These are phyloP conservation scores for Glycine latifolia DNA, from an alignment of 306 rosid species.

Conservation along the genomic window DNA sequence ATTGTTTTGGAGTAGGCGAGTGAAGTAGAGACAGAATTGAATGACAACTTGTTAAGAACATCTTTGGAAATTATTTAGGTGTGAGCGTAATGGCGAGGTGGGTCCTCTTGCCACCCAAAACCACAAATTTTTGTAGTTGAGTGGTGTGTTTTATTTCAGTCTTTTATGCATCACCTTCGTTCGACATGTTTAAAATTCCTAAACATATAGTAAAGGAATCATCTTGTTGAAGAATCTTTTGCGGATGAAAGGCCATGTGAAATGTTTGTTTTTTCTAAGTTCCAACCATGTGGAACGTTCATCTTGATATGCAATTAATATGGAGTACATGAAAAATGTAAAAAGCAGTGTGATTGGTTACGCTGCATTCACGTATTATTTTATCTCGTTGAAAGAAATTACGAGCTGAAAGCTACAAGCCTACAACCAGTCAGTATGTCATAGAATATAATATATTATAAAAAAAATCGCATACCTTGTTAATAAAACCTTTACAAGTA, in stretches of 20 bases:
- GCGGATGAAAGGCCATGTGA: not conserved
- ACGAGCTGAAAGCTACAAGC: not conserved
- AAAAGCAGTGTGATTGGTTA: not conserved
- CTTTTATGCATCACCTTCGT: not conserved
- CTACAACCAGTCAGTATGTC: not conserved
- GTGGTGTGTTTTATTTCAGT: not conserved
- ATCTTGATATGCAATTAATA: not conserved
- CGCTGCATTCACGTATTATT: not conserved
- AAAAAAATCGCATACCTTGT: not conserved
- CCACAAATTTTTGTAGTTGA: not conserved
- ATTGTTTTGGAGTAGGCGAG: not conserved
- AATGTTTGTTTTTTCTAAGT: not conserved
- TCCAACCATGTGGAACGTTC: not conserved
- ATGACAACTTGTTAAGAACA: not conserved
- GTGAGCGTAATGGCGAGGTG: not conserved
- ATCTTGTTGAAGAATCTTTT: no score
- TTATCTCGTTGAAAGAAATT: not conserved
- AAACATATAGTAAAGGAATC: not conserved
- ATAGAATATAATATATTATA: not conserved
- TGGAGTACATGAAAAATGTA: not conserved
- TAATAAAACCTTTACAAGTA: not conserved
- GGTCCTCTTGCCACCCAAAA: not conserved
- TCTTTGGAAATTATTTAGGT: not conserved
- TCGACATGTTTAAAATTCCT: not conserved
- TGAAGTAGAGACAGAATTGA: not conserved